Evolutionary conservation across 768 basidiomycete species (phyloP).

Genomic region (Boletus coccyginus): DNA sequence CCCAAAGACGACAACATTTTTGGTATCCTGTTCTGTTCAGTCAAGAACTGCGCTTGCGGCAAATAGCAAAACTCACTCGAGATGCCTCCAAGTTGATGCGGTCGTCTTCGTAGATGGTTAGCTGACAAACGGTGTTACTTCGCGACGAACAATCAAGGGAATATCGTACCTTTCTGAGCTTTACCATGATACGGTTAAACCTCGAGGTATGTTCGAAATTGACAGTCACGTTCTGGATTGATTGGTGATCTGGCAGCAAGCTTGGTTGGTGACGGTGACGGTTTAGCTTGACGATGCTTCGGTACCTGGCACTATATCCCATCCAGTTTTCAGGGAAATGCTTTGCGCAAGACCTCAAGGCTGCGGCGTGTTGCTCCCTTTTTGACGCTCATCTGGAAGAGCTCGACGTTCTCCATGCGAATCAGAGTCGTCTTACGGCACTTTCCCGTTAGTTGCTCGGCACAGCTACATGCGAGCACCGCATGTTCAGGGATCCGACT

Average conservation of each 20-base stretch:
- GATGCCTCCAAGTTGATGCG: background rate
- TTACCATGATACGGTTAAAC: background rate
- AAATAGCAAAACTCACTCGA: conserved; percentile 10
- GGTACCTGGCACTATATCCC: conserved; percentile 7
- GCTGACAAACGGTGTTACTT: conserved; percentile 14
- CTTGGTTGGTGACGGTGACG: background rate
- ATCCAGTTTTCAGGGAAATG: background rate
- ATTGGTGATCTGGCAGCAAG: background rate
- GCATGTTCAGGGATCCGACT: conserved; percentile 15
- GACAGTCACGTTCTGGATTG: conserved; percentile 1
- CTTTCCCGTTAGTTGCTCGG: background rate
- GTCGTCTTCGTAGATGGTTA: conserved; percentile 1
- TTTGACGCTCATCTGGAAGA: conserved; percentile 12
- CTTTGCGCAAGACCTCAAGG: conserved; percentile 11
- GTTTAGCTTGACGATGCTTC: background rate
- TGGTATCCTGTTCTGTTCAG: conserved; percentile 13
- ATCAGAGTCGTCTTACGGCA: conserved; percentile 4
- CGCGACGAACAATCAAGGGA: background rate
- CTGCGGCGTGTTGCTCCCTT: conserved; percentile 5
- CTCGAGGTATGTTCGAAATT: background rate
- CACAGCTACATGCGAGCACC: conserved; percentile 7
- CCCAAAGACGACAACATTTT: conserved; percentile 42
- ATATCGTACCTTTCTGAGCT: conserved; percentile 13
- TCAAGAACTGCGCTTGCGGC: background rate
- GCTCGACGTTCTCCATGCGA: background rate